Evolutionary conservation across 257 asterid species (phyloP).

Genomic region (Plantago ovata): DNA sequence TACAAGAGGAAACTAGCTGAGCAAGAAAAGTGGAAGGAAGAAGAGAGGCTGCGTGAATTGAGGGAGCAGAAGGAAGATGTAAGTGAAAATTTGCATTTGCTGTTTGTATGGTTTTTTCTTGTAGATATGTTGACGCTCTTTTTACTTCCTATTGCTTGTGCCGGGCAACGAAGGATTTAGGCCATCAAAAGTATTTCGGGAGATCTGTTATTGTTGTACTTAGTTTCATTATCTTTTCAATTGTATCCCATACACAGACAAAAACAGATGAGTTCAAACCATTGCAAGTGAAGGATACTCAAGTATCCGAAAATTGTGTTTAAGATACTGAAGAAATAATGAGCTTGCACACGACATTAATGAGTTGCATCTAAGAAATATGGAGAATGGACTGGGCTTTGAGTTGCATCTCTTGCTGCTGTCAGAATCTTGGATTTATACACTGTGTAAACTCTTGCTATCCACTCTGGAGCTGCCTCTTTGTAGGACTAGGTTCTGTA

Average conservation of each 20-base stretch:
- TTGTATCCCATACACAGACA: background rate
- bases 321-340: too few species aligned
- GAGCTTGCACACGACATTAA: too few species aligned
- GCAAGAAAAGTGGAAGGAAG: conserved; percentile 87
- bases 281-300: background rate
- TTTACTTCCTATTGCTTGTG: background rate
- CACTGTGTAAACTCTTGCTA: too few species aligned
- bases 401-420: too few species aligned
- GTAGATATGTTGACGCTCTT: conserved; percentile 2
- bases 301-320: background rate
- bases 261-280: background rate
- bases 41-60: conserved; percentile 83
- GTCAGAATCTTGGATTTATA: too few species aligned
- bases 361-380: too few species aligned
- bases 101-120: background rate
- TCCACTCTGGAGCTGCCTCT: too few species aligned
- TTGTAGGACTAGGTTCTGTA: too few species aligned
- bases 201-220: background rate
- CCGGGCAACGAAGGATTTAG: too few species aligned
- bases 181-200: too few species aligned
- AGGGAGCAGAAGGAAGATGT: conserved; percentile 79
- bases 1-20: conserved; percentile 89
- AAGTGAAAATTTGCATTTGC: conserved; percentile 23
- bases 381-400: too few species aligned
- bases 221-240: conserved; percentile 4